Base-by-base conservation (phyloP, 208 protist species). In the Trypanosoma conorhini region DNA sequence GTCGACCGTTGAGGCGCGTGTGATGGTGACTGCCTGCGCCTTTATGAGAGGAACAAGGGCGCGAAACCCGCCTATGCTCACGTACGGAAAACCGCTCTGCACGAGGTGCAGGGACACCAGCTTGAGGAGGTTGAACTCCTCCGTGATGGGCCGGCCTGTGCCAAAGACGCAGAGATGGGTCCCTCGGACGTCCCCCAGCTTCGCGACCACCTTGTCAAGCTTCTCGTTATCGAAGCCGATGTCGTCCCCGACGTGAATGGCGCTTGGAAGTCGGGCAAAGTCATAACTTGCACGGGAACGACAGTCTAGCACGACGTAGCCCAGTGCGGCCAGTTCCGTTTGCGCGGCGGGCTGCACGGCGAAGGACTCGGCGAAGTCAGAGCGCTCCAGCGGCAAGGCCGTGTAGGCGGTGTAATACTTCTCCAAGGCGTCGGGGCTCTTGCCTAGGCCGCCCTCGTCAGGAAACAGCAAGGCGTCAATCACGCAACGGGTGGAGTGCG, bases 221-320 rank as follows among this genome's bases (percentile, higher is more conserved):
- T 72, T 71, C 13, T 70, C 58, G 21, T 26, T 74, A 40, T 88
- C 79, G 55, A 80, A 79, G 40, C 70, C 67, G 56, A 88, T 67
- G 19, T 65, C 70, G 22, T 84, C 72, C 56, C 81, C 69, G 13
- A 94, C 83, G 42, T 89, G 83, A 21, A 97, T 58, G 0, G 89
- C 87, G 1, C 81, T 91, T 56, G 92, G 86, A 30, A 98, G 81
- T n/a, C 83, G 76, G 17, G 89, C 88, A 68, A 87, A 95, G 28
- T 94, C 73, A 70, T 84, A 98, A 76, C 87, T 95, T 26, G 83
- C 79, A 15, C 69, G 40, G 0, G 90, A 85, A 44, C 94, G 85
- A 76, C 90, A 97, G 76, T 98, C 92, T n/a, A 94, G 70, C 5
- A 98, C 74, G 61, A 96, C 74, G 73, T 93, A 97, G 70, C 88